Evolutionary conservation across 1,284 basidiomycete genomes (phyloP), one percentile per base, ranked within the genome.

Genomic region (Leccinum subspadiceum): DNA sequence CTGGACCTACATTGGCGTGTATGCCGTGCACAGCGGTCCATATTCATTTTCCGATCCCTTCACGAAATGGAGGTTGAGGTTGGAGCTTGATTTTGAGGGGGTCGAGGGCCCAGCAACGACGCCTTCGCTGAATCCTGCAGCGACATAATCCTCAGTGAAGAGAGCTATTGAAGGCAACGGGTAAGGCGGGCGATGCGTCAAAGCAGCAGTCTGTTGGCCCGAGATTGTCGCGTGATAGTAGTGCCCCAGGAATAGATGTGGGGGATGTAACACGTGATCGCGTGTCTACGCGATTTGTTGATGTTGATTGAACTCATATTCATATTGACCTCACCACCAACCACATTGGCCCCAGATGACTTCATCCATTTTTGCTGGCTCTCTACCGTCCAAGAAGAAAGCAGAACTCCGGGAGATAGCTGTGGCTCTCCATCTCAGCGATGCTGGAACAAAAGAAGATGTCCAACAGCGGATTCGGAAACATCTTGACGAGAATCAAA

Each of bases 331-430:
- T 31, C 13, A 37, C 35, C 37, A 39, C 50, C 12, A 48, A 67
- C 60, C 58, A 50, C 52, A 57, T 58, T 33, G 51, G 24, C 62
- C 62, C 51, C 39, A 41, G 41, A 75, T 74, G 73, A 65, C 70
- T 22, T 61, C 60, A 8, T 15, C 62, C 65, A 39, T 80, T 72
- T 76, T 68, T 75, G 61, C 72, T 46, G 85, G 85, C 56, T 70
- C 80, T 24, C 77, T 86, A 22, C 77, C 77, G 60, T 64, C 79
- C 6, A 86, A 86, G 73, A 87, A 84, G 73, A 87, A 87, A 70
- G 76, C 75, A 6, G 86, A 87, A 22, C 78, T 88, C 3, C 84
- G 80, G 64, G 79, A 81, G 58, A 82, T 88, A 33, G 83, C 86
- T 1, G 9, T 62, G 5, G 82, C 82, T 6, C 79, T 88, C 20